Percentiles rank a stretch among this genome's conserved stretches.
Conservation (phyloP, 306 rosid species). For the Acacia crassicarpa region DNA sequence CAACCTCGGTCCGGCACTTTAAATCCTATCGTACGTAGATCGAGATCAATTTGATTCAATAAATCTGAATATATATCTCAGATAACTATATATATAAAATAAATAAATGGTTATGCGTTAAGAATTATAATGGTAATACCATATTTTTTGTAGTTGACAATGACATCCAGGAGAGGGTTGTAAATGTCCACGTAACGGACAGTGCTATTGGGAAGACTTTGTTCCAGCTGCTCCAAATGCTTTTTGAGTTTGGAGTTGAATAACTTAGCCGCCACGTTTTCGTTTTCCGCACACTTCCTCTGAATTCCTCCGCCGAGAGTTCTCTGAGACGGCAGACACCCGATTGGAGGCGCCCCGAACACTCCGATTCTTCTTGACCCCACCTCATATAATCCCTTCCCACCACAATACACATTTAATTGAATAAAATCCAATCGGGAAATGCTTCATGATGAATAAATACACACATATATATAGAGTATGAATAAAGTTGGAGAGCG, state of each 20-base stretch:
- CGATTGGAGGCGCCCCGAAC: slow-evolving; percentile 54
- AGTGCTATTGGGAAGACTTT: slow-evolving; percentile 27
- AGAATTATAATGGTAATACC: slow-evolving; percentile 33
- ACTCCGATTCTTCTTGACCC: slow-evolving; percentile 65
- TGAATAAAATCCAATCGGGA: too few relatives aligned
- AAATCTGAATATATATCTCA: too few relatives aligned
- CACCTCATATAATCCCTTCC: slow-evolving; percentile 45
- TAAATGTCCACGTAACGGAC: slow-evolving; percentile 51
- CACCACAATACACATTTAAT: background rate
- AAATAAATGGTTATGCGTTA: background rate
- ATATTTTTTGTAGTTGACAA: slow-evolving; percentile 40
- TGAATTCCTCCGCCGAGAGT: slow-evolving; percentile 49
- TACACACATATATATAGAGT: background rate
- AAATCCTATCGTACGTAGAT: background rate
- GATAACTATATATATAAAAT: background rate
- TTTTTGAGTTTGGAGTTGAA: slow-evolving; percentile 47
- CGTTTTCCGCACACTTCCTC: slow-evolving; percentile 44
- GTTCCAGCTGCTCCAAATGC: slow-evolving; percentile 22
- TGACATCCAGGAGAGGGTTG: slow-evolving; percentile 52
- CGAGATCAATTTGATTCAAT: background rate
- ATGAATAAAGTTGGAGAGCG: background rate
- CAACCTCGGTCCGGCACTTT: slow-evolving; percentile 51
- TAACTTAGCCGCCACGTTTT: slow-evolving; percentile 43
- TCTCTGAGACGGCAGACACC: slow-evolving; percentile 75
- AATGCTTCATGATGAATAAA: too few relatives aligned